phyloP scores from a whole-genome alignment of 1,284 basidiomycete species.

The Ceratobasidium papillatum region DNA sequence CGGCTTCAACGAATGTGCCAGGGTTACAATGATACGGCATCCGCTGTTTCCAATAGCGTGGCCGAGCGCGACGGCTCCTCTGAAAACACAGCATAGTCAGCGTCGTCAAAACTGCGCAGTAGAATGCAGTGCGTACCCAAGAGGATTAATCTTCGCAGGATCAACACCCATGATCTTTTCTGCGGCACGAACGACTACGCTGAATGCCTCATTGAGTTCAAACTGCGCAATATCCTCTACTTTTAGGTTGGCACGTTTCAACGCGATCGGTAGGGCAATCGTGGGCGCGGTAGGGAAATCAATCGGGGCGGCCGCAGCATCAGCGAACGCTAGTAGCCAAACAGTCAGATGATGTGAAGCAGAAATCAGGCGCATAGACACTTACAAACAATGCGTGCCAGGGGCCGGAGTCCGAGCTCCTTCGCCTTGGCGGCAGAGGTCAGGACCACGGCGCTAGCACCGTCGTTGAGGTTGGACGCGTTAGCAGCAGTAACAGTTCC shows the following conservation, averaged over 20 bases:
- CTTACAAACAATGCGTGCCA: constrained; percentile 91
- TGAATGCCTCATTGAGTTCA: constrained; percentile 99
- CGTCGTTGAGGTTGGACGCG: constrained; percentile 95
- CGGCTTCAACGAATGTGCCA: constrained; percentile 90
- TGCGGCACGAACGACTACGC: constrained; percentile 89
- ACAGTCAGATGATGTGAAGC: constrained; percentile 47
- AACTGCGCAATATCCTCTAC: constrained; percentile 89
- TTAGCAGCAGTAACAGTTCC: constrained; percentile 96
- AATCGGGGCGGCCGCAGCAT: constrained; percentile 95
- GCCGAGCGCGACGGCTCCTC: constrained; percentile 91
- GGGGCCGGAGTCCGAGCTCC: constrained; percentile 86
- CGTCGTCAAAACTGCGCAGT: constrained; percentile 22
- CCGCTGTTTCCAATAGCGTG: constrained; percentile 98
- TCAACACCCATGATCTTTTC: constrained; percentile 89
- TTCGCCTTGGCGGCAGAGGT: constrained; percentile 91
- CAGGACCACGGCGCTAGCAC: constrained; percentile 94
- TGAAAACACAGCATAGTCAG: constrained; percentile 50
- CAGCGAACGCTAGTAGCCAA: constrained; percentile 80
- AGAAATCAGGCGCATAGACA: constrained; percentile 48
- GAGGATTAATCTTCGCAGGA: constrained; percentile 89
- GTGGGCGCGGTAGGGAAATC: constrained; percentile 98
- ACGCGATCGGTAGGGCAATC: constrained; percentile 87
- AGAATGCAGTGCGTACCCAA: constrained; percentile 67
- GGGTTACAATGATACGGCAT: constrained; percentile 92
- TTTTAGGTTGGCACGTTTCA: constrained; percentile 86